Base-by-base conservation (phyloP, 768 basidiomycete species). In the Suillus bovinus region DNA sequence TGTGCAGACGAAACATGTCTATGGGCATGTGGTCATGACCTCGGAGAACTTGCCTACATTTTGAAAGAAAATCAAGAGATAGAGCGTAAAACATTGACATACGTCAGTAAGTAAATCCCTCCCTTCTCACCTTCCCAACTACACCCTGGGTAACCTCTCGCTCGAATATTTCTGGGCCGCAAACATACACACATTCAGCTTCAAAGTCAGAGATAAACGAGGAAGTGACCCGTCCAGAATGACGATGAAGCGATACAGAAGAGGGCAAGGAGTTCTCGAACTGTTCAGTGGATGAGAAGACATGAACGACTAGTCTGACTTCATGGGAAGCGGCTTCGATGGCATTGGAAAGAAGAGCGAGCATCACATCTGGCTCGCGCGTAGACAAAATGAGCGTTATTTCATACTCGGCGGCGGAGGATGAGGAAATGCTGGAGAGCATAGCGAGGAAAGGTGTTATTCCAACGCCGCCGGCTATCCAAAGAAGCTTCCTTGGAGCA, bases 401-500 rank as follows among this genome's bases (percentile, higher is more conserved):
- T 61, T 84, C 78, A 31, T 70, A 68, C 20, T 66, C 38, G 24
- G 60, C 38, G 24, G 60, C 16, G 29, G 27, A 58, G 38, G 22
- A 24, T 14, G 36, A 41, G 17, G 50, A 5, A 41, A 29, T 31
- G 27, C 27, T 50, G 56, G 16, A 60, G 4, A 87, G 72, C 85
- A 88, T 85, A 36, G 81, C 81, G 34, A 89, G 70, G 72, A 86
- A 89, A 0, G 86, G 87, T 17, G 87, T 89, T 52, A 89, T 62
- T 3, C 88, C 87, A 59, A 89, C 88, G 1, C 87, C 87, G 24
- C 86, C 86, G 0, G 86, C 86, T 17, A 84, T 63, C 85, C 84
- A 88, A 46, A 87, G 67, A 58, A 84, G 70, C 52, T 75, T 76
- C 27, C 46, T 59, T 31, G 52, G 59, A 20, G 46, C 52, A 5